Base-by-base conservation (phyloP, 2,329 filamentous ascomycete genomes). In the Microdochium nivale region DNA sequence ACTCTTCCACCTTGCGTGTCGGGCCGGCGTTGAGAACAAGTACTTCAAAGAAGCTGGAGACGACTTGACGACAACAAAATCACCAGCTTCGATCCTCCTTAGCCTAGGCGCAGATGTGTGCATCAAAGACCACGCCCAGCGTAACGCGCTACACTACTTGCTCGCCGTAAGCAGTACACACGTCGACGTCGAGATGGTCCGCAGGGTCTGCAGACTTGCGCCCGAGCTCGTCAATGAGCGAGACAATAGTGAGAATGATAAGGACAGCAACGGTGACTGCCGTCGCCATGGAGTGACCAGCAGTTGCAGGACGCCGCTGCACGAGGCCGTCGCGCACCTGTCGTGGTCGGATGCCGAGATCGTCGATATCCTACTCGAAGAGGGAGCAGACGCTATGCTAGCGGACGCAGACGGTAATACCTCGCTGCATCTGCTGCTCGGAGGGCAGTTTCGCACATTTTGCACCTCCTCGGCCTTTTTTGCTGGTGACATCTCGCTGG, bases 271-370 rank as follows among this genome's bases (percentile, higher is more conserved):
- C 27, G 27, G 27, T 30, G 27, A 30, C 27, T 11, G 27, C 27
- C 27, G 27, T 11, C 27, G 11, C 27, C 27, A 11, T 30, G 27
- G 27, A 30, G 27, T 30, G 27, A 30, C 27, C 40, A 23, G 40
- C 19, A 27, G 54, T 4, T 62, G 64, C 1, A 56, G 57, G 19
- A 65, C 62, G 25, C 62, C 63, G 1, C 40, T 65, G 14, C 58
- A 63, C 32, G 53, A 56, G 27, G 61, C 59, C 9, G 25, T 52
- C 13, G 8, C 10, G 2, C 25, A 54, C 4, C 8, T 52, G 2
- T 44, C 40, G 40, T 44, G 40, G 40, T 21, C 40, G n/a, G 40
- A 19, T 23, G 23, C 40, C 5, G 40, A 44, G 40, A 19, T 44
- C 40, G 21, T 44, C 21, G 40, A 44, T 23, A 24, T 44, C 21